phyloP scores from a whole-genome alignment of 805 yeast species.

The Starmerella sp. region DNA sequence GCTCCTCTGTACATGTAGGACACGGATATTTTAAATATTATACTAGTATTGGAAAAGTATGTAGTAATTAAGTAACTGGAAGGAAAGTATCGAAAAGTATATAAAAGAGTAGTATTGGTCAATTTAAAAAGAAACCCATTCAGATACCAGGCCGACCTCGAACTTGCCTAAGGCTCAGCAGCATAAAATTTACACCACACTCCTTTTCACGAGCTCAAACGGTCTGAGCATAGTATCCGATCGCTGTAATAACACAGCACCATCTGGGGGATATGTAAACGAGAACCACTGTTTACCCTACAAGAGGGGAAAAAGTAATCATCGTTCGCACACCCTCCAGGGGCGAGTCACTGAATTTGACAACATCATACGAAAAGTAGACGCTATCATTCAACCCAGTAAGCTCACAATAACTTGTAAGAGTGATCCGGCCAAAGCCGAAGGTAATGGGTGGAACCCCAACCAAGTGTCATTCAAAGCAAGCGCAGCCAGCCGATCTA shows the following conservation, averaged over 20 bases:
- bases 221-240: neutral
- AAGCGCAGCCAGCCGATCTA: neutral
- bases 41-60: too few relatives aligned
- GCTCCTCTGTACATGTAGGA: too few relatives aligned
- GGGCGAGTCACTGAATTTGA: neutral
- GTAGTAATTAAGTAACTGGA: neutral
- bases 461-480: constrained; percentile 2
- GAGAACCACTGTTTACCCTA: constrained; percentile 9
- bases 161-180: constrained; percentile 11
- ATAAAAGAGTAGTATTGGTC: neutral
- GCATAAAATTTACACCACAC: neutral
- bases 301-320: constrained; percentile 7
- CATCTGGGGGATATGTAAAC: constrained; percentile 12
- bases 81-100: neutral
- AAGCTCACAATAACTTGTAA: constrained; percentile 11
- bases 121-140: neutral
- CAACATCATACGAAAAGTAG: neutral
- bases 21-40: too few relatives aligned
- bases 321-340: constrained; percentile 12
- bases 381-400: neutral
- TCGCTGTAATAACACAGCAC: constrained; percentile 17
- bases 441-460: constrained; percentile 18
- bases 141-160: neutral
- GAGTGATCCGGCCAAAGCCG: constrained; percentile 16
- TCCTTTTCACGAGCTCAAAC: constrained; percentile 11